Percentiles rank a stretch among this genome's conserved stretches.
These are phyloP conservation scores for Bacidia rubella DNA, from an alignment of 495 filamentous ascomycete species.

Conservation along the genomic window DNA sequence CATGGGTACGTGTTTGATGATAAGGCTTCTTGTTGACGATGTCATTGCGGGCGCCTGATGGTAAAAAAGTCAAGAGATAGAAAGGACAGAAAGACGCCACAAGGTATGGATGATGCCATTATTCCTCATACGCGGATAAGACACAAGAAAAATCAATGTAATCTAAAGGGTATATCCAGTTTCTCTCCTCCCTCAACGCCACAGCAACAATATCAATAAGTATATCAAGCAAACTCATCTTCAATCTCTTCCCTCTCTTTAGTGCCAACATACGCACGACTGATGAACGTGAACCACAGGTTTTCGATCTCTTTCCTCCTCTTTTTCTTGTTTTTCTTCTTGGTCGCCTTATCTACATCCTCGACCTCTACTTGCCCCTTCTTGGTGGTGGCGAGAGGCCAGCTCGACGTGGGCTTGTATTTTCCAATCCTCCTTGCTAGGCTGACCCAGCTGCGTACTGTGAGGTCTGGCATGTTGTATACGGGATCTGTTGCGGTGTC, in stretches of 20 bases:
- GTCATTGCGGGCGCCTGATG: too few species aligned
- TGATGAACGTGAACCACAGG: conserved; percentile 63
- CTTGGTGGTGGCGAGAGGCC: conserved; percentile 14
- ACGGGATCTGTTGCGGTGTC: conserved; percentile 59
- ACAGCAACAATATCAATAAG: too few species aligned
- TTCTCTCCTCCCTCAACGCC: too few species aligned
- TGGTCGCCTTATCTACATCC: conserved; percentile 15
- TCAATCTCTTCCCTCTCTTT: conserved; percentile 46
- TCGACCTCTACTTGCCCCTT: conserved; percentile 17
- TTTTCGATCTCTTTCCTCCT: conserved; percentile 34
- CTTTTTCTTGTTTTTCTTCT: conserved; percentile 32
- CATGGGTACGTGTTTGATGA: too few species aligned
- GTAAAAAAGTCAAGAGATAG: too few species aligned
- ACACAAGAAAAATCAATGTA: too few species aligned
- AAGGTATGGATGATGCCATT: too few species aligned
- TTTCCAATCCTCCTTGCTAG: conserved; percentile 68
- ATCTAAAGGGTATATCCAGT: too few species aligned
- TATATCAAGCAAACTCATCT: conserved; percentile 22
- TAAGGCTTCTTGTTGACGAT: too few species aligned
- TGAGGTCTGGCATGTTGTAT: conserved; percentile 70
- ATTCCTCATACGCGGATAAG: too few species aligned
- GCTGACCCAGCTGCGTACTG: conserved; percentile 64
- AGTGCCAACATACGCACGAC: conserved; percentile 67
- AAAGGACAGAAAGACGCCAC: too few species aligned
- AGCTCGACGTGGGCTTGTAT: conserved; percentile 22